These are phyloP conservation scores for Polysphondylium violaceum DNA, from an alignment of 78 protist genomes.

Conservation along the genomic window DNA sequence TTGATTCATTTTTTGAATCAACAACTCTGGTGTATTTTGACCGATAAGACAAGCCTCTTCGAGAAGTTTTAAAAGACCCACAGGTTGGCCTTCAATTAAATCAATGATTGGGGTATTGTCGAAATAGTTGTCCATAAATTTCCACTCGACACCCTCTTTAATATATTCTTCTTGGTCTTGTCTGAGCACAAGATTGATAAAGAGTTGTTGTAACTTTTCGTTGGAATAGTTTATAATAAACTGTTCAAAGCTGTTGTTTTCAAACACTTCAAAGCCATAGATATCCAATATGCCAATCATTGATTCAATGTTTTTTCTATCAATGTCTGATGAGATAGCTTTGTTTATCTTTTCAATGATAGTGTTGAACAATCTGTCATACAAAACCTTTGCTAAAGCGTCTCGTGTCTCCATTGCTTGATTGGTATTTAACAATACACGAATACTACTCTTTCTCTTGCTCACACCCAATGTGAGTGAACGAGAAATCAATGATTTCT, in stretches of 20 bases:
- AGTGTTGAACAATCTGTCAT: constrained; percentile 78
- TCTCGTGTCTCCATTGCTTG: constrained; percentile 84
- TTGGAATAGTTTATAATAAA: constrained; percentile 97
- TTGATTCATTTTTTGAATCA: constrained; percentile 26
- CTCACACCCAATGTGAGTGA: constrained; percentile 74
- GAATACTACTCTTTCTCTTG: constrained; percentile 45
- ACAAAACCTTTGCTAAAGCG: constrained; percentile 86
- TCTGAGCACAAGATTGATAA: constrained; percentile 90
- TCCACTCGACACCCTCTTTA: constrained; percentile 91
- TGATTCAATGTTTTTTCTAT: neutral
- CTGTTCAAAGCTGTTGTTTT: constrained; percentile 96
- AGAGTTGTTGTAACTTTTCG: constrained; percentile 96
- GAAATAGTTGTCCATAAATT: constrained; percentile 86
- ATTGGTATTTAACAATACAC: constrained; percentile 40
- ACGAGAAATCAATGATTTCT: constrained; percentile 69
- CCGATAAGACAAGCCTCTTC: constrained; percentile 61
- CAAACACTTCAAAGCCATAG: constrained; percentile 95
- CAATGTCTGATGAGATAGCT: neutral
- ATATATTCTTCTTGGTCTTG: constrained; percentile 95
- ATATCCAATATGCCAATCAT: constrained; percentile 94
- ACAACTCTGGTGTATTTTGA: constrained; percentile 18
- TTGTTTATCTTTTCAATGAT: constrained; percentile 71
- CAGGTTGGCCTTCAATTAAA: constrained; percentile 85
- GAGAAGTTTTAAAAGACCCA: constrained; percentile 23
- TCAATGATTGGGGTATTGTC: constrained; percentile 86